These are phyloP conservation scores for Hericium coralloides DNA, from an alignment of 768 basidiomycete genomes.

Conservation along the genomic window DNA sequence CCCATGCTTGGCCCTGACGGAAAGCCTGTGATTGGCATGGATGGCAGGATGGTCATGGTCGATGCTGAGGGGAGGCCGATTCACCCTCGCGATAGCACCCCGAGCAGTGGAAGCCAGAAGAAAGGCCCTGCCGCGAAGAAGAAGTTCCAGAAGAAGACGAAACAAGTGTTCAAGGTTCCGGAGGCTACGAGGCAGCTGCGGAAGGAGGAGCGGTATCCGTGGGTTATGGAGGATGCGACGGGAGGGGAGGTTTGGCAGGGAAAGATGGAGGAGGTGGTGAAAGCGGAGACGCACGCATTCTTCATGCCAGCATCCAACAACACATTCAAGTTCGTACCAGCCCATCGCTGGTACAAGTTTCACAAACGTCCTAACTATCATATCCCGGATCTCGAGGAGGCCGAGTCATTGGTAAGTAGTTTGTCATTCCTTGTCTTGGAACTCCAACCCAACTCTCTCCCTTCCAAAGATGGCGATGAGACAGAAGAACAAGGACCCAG, in stretches of 20 bases:
- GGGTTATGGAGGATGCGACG: slow-evolving; percentile 81
- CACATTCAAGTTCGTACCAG: slow-evolving; percentile 81
- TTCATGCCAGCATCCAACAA: slow-evolving; percentile 80
- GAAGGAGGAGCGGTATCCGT: slow-evolving; percentile 82
- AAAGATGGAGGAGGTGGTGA: slow-evolving; percentile 69
- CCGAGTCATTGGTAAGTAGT: slow-evolving; percentile 52
- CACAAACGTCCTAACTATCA: slow-evolving; percentile 76
- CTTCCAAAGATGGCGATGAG: slow-evolving; percentile 37
- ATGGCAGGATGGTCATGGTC: slow-evolving; percentile 75
- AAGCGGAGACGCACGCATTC: slow-evolving; percentile 65
- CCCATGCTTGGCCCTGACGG: slow-evolving; percentile 80
- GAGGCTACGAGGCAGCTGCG: slow-evolving; percentile 71
- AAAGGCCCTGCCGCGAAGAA: slow-evolving; percentile 37
- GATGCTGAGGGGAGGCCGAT: slow-evolving; percentile 72
- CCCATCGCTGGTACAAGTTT: slow-evolving; percentile 89
- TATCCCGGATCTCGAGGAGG: slow-evolving; percentile 57
- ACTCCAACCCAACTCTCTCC: slow-evolving; percentile 17
- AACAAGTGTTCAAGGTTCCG: slow-evolving; percentile 73
- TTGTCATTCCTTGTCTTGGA: slow-evolving; percentile 5
- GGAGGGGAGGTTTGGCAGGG: slow-evolving; percentile 73
- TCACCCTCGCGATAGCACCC: slow-evolving; percentile 28
- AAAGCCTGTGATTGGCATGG: slow-evolving; percentile 70
- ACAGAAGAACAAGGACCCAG: slow-evolving; percentile 69
- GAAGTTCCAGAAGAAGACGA: slow-evolving; percentile 74
- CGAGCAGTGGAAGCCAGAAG: slow-evolving; percentile 34